Evolutionary conservation across 192 early-diverging fungal species (phyloP), one percentile per base, ranked within the genome.

Genomic region (Pilobolus umbonatus): DNA sequence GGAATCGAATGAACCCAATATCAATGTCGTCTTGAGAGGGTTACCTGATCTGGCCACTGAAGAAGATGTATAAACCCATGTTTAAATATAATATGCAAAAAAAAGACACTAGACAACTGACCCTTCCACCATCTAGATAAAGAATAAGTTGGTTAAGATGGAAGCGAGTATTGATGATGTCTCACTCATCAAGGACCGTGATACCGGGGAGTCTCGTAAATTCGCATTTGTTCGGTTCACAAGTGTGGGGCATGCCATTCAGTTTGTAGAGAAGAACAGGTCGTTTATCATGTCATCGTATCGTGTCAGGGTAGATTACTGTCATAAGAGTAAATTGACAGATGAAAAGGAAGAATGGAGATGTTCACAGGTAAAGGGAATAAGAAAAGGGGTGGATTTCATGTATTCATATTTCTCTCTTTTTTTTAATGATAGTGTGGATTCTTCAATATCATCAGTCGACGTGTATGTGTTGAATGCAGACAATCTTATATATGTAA

Each of bases 201-300:
- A 64, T 40, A 74, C 72, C 65, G 72, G 73, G 12, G 53, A 61
- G 58, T 74, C 73, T 14, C 60, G 73, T 15, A 44, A 64, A 63
- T 74, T 70, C 51, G 73, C 73, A 4, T 74, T 74, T 67, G 65
- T 74, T 10, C 61, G 71, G 38, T 74, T 74, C 35, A 74, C 73
- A 31, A 70, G 68, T 28, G 73, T 74, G 17, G 73, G 64, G 12
- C 73, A 74, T 62, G 73, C 73, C 10, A 50, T 63, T 22, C 64
- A 74, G 38, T 74, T 74, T 47, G 53, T 74, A 6, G 64, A 71
- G 47, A 65, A 60, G 17, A 51, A 67, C 35, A 61, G 57, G 29
- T 64, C 64, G 2, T 71, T 74, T 12, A 57, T 43, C 17, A 69
- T 74, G 59, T 60, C 57, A 24, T 40, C 60, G 15, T 57, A 62